Evolutionary conservation across 495 filamentous ascomycete species (phyloP), one percentile per base, ranked within the genome.

Genomic region (Aspergillus diversus): DNA sequence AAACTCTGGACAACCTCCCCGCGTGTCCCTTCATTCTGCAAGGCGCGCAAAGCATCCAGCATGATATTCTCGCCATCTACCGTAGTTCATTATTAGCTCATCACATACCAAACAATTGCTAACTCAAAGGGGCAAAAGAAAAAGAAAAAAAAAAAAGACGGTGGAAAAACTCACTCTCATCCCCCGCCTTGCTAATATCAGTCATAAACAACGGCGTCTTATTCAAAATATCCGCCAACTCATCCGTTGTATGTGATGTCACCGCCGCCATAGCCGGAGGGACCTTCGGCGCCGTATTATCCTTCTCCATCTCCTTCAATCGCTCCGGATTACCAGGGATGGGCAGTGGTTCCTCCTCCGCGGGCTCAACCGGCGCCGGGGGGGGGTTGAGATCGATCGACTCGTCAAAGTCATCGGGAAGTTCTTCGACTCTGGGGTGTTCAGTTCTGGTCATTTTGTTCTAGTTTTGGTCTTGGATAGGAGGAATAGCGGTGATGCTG

Each of bases 161-260:
- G 47, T 9, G 32, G 35, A 32, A 31, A 56, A 9, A 73, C 79
- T 49, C 73, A 78, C 81, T 78, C 69, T 84, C 82, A 66, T 79
- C 84, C 31, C 81, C 82, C 12, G 83, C 81, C 63, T 93, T 89
- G 64, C 92, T 90, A 11, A 97, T 84, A 64, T 89, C 84, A 6
- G 91, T 97, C 95, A 99, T 99, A 80, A 99, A 99, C 33, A 99
- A 81, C 6, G 96, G 95, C 12, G 86, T 87, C 67, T 87, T 85
- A 71, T 92, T 93, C 75, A 97, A 80, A 66, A 92, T 88, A 31
- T 83, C 80, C 27, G 90, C 71, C 12, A 95, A 79, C 64, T 96
- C 90, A 42, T 91, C 88, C 1, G 85, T 80, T 4, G 88, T 86
- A 72, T 90, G 84, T 62, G 83, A 82, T 17, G 79, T 75, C 33